phyloP scores from a whole-genome alignment of 2,329 filamentous ascomycete species.

The Phaeosphaeriaceae sp. region DNA sequence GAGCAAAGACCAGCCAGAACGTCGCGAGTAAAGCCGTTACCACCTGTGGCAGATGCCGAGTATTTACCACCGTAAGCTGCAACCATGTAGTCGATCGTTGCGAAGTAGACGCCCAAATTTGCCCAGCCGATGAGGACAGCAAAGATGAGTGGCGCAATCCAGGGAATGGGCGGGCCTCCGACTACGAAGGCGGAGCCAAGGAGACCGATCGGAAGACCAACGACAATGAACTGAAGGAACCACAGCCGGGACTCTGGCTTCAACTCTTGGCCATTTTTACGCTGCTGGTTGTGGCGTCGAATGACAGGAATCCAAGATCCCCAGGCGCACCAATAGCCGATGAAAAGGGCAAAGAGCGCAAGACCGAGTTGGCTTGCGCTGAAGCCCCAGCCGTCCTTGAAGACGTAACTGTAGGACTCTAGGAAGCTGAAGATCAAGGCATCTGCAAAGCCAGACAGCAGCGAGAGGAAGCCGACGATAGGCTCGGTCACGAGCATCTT shows the following conservation, averaged over 20 bases:
- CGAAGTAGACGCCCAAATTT: conserved; percentile 56
- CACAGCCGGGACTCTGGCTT: conserved; percentile 70
- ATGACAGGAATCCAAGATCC: conserved; percentile 62
- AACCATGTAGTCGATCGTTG: conserved; percentile 80
- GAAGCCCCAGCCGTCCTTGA: conserved; percentile 68
- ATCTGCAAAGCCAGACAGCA: conserved; percentile 75
- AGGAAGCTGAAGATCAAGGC: conserved; percentile 80
- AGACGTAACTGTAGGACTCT: conserved; percentile 72
- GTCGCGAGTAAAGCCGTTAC: conserved; percentile 78
- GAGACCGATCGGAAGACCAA: conserved; percentile 69
- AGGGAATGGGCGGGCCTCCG: conserved; percentile 68
- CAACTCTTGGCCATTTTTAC: conserved; percentile 54
- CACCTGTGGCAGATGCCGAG: conserved; percentile 76
- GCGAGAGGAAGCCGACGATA: conserved; percentile 72
- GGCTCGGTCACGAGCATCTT: conserved; percentile 77
- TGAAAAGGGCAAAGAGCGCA: conserved; percentile 63
- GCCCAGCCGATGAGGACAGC: conserved; percentile 67
- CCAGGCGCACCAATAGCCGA: conserved; percentile 72
- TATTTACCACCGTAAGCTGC: conserved; percentile 72
- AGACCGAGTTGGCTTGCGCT: conserved; percentile 63
- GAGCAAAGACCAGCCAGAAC: conserved; percentile 75
- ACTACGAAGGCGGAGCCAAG: conserved; percentile 69
- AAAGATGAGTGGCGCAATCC: conserved; percentile 63
- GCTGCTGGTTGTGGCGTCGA: conserved; percentile 53
- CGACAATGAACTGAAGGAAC: conserved; percentile 68